Percentiles rank a stretch among this genome's conserved stretches.
Evolutionary conservation across 2,329 filamentous ascomycete genomes (phyloP).

Genomic region (Colletotrichum sp.): DNA sequence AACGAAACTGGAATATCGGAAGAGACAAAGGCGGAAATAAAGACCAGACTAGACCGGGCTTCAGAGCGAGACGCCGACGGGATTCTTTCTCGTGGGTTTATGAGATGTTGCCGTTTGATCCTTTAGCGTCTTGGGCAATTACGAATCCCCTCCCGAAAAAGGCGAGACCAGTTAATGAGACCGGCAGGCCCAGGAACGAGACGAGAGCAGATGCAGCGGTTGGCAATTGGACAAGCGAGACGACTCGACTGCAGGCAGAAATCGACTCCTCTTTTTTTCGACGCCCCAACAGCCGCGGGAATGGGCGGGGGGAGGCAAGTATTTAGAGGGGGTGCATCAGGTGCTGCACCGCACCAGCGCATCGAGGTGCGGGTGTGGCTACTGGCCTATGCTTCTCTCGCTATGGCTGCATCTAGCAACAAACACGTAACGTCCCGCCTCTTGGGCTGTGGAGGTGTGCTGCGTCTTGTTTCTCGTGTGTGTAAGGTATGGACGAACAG

Average conservation of each 20-base stretch:
- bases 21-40: background rate
- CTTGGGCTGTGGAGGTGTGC: background rate
- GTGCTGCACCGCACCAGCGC: background rate
- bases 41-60: background rate
- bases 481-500: background rate
- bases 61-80: conserved; percentile 6
- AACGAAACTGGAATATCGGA: background rate
- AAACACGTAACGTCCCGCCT: conserved; percentile 14
- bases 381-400: conserved; percentile 17
- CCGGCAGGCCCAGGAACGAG: conserved; percentile 14
- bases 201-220: conserved; percentile 6
- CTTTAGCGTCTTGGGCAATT: conserved; percentile 25
- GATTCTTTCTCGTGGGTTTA: background rate
- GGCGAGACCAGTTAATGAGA: conserved; percentile 15
- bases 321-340: conserved; percentile 16
- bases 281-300: background rate
- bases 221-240: conserved; percentile 5
- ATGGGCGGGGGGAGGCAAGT: background rate
- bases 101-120: conserved; percentile 18
- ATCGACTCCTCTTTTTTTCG: background rate
- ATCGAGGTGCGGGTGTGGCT: background rate
- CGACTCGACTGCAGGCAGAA: background rate
- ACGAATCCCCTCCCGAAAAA: conserved; percentile 21
- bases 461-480: background rate
- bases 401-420: conserved; percentile 13